Conservation (phyloP, 1,284 basidiomycete species). For the Golubevia pallescens region DNA sequence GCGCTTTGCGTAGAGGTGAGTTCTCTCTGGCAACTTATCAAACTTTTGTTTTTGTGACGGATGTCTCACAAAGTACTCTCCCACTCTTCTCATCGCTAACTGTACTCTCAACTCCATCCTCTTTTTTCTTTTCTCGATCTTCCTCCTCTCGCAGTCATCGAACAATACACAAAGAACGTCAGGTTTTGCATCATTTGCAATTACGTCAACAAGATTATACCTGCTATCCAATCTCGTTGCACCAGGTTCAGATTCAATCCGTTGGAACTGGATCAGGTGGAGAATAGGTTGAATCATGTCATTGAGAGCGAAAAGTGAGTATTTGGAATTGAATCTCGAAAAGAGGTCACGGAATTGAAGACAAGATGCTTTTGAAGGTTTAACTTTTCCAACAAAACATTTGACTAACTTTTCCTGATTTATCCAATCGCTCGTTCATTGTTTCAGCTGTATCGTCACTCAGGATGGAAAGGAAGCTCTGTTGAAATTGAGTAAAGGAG, state of each 20-base stretch:
- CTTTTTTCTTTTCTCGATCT: background rate
- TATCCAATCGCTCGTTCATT: background rate
- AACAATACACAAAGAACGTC: conserved; percentile 98
- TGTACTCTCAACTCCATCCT: background rate
- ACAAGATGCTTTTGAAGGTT: background rate
- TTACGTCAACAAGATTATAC: conserved; percentile 99
- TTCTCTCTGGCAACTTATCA: background rate
- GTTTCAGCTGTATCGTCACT: conserved; percentile 82
- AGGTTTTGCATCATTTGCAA: conserved; percentile 99
- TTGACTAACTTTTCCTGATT: background rate
- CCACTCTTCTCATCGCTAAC: background rate
- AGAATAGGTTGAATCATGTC: conserved; percentile 79
- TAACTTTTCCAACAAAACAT: background rate
- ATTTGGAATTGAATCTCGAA: background rate
- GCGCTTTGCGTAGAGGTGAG: conserved; percentile 82
- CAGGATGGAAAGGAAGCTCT: conserved; percentile 86
- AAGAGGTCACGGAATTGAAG: too few species aligned
- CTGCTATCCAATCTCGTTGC: conserved; percentile 97
- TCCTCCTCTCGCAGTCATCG: conserved; percentile 75
- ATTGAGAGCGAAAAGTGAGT: conserved; percentile 83
- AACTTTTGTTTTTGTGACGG: background rate
- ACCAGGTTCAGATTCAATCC: conserved; percentile 96
- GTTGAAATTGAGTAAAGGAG: conserved; percentile 89
- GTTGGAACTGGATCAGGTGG: conserved; percentile 82
- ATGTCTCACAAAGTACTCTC: background rate